A percentile compares a stretch with the other conserved stretches of the same genome.
phyloP scores from a whole-genome alignment of 2,329 filamentous ascomycete species.

The Colletotrichum limetticola region DNA sequence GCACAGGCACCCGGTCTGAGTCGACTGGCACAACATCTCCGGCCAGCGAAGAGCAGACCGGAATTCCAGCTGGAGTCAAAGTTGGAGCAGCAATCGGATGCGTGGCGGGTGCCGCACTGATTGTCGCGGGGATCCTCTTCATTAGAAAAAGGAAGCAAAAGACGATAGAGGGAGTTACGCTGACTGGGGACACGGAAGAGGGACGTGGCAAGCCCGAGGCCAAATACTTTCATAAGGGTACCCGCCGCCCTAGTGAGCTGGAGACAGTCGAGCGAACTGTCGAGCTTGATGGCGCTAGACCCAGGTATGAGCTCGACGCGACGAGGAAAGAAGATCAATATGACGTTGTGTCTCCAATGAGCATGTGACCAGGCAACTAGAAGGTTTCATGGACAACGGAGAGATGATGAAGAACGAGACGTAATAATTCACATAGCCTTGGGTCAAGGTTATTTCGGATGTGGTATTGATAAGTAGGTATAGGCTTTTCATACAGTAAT shows the following conservation, averaged over 20 bases:
- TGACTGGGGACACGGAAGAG: neutral
- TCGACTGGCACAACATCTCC: neutral
- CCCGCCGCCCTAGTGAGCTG: neutral
- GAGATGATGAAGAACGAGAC: too few relatives aligned
- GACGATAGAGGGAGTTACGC: neutral
- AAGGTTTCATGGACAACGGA: neutral
- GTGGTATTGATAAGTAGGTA: neutral
- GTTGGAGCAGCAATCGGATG: neutral
- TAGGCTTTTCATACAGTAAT: neutral
- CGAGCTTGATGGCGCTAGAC: neutral
- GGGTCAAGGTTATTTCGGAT: too few relatives aligned
- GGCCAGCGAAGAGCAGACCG: neutral
- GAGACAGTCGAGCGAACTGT: neutral
- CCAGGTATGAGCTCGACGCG: neutral
- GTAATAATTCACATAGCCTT: too few relatives aligned
- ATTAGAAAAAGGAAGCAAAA: neutral
- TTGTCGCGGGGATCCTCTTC: neutral
- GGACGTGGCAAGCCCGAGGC: too few relatives aligned
- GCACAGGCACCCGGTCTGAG: neutral
- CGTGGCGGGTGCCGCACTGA: neutral
- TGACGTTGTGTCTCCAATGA: neutral
- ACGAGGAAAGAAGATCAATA: neutral
- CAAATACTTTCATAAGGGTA: neutral
- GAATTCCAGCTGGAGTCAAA: neutral
- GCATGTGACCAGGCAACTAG: neutral